Evolutionary conservation across 768 basidiomycete species (phyloP).

Genomic region (Termitomyces sp.): DNA sequence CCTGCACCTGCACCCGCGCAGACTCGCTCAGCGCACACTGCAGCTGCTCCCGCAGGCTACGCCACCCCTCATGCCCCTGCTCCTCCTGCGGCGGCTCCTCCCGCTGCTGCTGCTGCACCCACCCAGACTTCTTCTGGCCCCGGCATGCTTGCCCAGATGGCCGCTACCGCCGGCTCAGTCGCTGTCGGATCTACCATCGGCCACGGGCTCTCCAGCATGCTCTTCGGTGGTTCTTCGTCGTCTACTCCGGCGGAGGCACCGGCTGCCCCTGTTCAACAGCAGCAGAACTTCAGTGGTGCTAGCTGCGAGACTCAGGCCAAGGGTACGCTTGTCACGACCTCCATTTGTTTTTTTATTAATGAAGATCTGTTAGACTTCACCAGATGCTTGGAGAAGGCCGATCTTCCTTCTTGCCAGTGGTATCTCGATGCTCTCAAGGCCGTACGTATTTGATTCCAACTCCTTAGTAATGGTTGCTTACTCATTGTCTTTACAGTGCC

Average conservation of each 20-base stretch:
- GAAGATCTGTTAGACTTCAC: constrained; percentile 63
- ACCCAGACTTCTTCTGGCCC: constrained; percentile 46
- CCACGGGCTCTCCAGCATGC: constrained; percentile 87
- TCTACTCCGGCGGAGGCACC: constrained; percentile 45
- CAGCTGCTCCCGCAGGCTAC: constrained; percentile 50
- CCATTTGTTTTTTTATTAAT: constrained; percentile 1
- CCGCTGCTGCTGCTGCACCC: constrained; percentile 41
- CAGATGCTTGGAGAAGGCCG: constrained; percentile 78
- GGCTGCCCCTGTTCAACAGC: constrained; percentile 47
- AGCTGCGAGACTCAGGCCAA: constrained; percentile 81
- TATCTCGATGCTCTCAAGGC: constrained; percentile 89
- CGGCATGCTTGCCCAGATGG: constrained; percentile 81
- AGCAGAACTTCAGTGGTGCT: constrained; percentile 35
- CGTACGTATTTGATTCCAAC: constrained; percentile 41
- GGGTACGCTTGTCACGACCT: constrained; percentile 37
- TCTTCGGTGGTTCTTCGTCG: constrained; percentile 69
- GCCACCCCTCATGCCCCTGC: constrained; percentile 35
- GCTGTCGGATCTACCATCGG: constrained; percentile 86
- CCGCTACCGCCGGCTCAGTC: constrained; percentile 87
- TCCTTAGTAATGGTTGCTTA: not conserved
- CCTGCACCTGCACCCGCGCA: constrained; percentile 43
- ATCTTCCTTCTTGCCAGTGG: constrained; percentile 77
- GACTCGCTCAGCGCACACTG: constrained; percentile 44
- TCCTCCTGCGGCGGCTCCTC: constrained; percentile 40
- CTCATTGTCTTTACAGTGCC: constrained; percentile 47